Conservation (phyloP, 164 flowering plant genomes). For the Houttuynia cordata region DNA sequence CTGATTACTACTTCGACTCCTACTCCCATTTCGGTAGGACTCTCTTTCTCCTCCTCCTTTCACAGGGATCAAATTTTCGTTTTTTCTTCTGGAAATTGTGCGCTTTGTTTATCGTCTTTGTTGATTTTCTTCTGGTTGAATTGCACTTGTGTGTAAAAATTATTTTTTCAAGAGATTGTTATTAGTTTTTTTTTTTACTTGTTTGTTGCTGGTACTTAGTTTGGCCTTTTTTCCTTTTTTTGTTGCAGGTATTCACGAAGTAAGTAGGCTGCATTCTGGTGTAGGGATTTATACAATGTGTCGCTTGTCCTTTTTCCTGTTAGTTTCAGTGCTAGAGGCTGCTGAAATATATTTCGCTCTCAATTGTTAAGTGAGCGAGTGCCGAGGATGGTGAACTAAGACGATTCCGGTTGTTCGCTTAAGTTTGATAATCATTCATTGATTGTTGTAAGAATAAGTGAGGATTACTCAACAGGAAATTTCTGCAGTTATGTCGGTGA, state of each 20-base stretch:
- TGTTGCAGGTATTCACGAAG: slow-evolving; percentile 98
- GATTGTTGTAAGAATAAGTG: too few species aligned
- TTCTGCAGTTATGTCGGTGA: too few species aligned
- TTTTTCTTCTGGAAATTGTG: neutral
- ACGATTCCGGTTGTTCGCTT: too few species aligned
- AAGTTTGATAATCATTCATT: too few species aligned
- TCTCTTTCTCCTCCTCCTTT: neutral
- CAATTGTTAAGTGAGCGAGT: too few species aligned
- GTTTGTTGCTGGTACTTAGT: neutral
- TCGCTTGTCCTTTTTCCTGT: too few species aligned
- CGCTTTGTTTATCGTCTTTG: neutral
- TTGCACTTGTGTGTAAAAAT: neutral
- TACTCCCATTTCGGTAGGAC: slow-evolving; percentile 91
- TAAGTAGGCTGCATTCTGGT: slow-evolving; percentile 32
- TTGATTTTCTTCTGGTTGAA: neutral
- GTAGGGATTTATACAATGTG: neutral
- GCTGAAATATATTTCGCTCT: too few species aligned
- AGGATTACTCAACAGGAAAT: too few species aligned
- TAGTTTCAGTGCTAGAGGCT: too few species aligned
- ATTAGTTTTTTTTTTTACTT: neutral
- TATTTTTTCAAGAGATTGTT: neutral
- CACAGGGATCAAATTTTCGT: neutral
- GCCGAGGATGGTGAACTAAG: too few species aligned
- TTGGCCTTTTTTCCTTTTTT: slow-evolving; percentile 4
- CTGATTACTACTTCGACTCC: slow-evolving; percentile 99